phyloP scores from a whole-genome alignment of 1,284 basidiomycete species.

The Serendipita sp. region DNA sequence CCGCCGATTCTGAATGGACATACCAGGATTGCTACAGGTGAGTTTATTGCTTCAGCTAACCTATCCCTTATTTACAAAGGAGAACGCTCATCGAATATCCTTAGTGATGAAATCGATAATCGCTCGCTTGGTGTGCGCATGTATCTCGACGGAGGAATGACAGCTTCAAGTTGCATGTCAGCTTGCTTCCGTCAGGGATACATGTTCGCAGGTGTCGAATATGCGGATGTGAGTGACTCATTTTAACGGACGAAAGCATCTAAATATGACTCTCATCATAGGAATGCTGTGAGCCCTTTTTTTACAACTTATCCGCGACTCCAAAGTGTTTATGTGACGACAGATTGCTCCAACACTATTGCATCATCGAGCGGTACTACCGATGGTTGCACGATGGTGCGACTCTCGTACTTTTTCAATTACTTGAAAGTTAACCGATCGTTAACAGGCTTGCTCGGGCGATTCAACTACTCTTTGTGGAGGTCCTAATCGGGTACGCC shows the following conservation, averaged over 20 bases:
- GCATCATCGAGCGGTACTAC: not conserved
- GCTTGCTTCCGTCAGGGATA: not conserved
- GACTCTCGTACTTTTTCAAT: not conserved
- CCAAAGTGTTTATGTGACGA: not conserved
- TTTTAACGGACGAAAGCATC: not conserved
- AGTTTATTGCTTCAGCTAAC: not conserved
- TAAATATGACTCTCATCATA: conserved; percentile 20
- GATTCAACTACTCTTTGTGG: not conserved
- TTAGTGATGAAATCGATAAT: not conserved
- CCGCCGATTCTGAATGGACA: not conserved
- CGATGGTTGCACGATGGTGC: not conserved
- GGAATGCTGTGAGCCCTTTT: conserved; percentile 40
- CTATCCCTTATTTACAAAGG: too few relatives aligned
- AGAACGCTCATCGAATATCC: not conserved
- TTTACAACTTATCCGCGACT: not conserved
- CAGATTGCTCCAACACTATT: not conserved
- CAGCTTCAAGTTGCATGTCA: not conserved
- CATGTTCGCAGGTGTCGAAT: not conserved
- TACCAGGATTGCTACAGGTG: not conserved
- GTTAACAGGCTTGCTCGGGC: not conserved
- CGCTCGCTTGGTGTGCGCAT: not conserved
- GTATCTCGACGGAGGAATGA: conserved; percentile 4
- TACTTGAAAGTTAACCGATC: not conserved
- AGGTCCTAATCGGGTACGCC: not conserved
- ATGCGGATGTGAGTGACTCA: not conserved